Conservation (phyloP, 2,329 filamentous ascomycete species). For the Rasamsonia emersonii region DNA sequence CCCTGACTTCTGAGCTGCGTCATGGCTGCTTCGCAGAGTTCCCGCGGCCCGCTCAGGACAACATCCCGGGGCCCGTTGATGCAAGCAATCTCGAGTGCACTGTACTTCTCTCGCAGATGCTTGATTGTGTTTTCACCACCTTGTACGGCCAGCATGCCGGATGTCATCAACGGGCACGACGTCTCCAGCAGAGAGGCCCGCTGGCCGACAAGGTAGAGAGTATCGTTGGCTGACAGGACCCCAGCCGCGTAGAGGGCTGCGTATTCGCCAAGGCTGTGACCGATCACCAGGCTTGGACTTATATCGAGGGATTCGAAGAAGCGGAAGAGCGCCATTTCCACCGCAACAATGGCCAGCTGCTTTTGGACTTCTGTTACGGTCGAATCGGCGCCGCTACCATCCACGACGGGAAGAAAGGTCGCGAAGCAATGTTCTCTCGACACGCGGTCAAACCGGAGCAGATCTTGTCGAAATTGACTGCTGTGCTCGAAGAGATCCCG, state of each 20-base stretch:
- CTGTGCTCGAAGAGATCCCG: constrained; percentile 19
- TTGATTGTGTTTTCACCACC: constrained; percentile 30
- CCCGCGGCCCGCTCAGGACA: constrained; percentile 62
- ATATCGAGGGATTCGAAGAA: constrained; percentile 17
- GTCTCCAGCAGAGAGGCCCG: constrained; percentile 59
- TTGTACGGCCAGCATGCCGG: constrained; percentile 56
- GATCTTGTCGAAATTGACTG: constrained; percentile 18
- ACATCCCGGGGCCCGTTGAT: constrained; percentile 68
- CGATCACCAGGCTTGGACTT: constrained; percentile 15
- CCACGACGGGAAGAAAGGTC: constrained; percentile 17
- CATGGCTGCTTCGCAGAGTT: too few relatives aligned
- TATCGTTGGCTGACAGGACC: constrained; percentile 18
- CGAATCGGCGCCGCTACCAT: too few relatives aligned
- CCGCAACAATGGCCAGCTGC: constrained; percentile 26
- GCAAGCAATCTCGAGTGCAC: constrained; percentile 54
- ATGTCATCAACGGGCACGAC: constrained; percentile 57
- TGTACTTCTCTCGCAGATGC: too few relatives aligned
- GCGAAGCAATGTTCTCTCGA: constrained; percentile 19
- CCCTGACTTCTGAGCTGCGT: constrained; percentile 52
- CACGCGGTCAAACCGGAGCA: constrained; percentile 17
- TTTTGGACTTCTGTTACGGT: too few relatives aligned
- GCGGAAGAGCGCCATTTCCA: constrained; percentile 29
- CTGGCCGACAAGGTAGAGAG: constrained; percentile 56
- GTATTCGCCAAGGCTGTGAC: constrained; percentile 25
- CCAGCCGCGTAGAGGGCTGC: constrained; percentile 19